Base-by-base conservation (phyloP, 2,329 filamentous ascomycete species). In the Cordyceps farinosa region DNA sequence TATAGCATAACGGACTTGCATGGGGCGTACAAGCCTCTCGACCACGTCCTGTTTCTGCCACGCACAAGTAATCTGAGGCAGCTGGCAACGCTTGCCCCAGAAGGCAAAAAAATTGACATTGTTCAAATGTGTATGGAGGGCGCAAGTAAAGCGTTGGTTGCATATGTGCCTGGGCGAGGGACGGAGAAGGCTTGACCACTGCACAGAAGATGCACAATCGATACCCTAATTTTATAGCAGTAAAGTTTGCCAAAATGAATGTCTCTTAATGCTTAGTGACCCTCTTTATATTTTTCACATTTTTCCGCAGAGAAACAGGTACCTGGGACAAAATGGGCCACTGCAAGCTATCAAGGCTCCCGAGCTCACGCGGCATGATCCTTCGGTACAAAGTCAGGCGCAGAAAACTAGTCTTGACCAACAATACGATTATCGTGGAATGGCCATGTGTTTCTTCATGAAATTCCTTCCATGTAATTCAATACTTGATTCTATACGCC, bases 81-180 rank as follows among this genome's bases (percentile, higher is more conserved):
- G 75, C 82, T 97, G 66, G 90, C 91, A 4, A 81, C 75, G 67
- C 71, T 88, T 38, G 79, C 77, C 1, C 79, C 80, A 1, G 67
- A 77, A 2, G 76, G 77, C 11, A 77, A 74, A 30, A 90, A 89
- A 76, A 80, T 91, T 22, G 86, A 89, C 51, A 87, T 94, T 32
- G 86, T 91, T 55, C 95, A 99, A 78, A 98, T 98, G 73, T 97
- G 93, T 72, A 91, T 96, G 79, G 83, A 90, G 69, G 92, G 92
- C 13, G 90, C 90, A 7, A 97, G 93, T 75, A 97, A 97, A 77
- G 90, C 89, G 61, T 76, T 89, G 74, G 85, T 87, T n/a, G 85
- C 83, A 36, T 89, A 86, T 69, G 77, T 88, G 29, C 84, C 84
- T 4, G 75, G 70, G 22, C 22, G 60, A 48, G 51, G 60, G 17